Percentiles rank a stretch among this genome's conserved stretches.
Evolutionary conservation across 2,329 filamentous ascomycete genomes (phyloP).

Genomic region (Pseudogymnoascus sp.): DNA sequence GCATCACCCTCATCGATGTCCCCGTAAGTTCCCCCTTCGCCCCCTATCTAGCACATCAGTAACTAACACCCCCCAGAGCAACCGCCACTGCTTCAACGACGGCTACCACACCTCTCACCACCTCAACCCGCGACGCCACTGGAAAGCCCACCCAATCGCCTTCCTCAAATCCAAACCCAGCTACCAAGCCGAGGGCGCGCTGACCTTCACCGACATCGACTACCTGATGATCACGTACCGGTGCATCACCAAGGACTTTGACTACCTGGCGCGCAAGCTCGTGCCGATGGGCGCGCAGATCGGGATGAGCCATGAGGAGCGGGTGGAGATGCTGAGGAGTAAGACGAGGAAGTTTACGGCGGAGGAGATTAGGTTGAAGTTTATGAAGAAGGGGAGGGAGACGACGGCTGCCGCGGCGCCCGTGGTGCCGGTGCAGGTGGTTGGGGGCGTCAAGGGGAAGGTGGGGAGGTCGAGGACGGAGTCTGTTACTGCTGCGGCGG

Average conservation of each 20-base stretch:
- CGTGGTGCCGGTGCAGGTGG: background rate
- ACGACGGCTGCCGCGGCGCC: background rate
- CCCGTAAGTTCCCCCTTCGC: conserved; percentile 44
- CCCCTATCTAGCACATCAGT: background rate
- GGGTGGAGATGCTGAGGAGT: conserved; percentile 51
- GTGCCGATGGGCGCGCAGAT: conserved; percentile 69
- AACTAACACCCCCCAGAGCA: conserved; percentile 45
- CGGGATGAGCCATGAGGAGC: conserved; percentile 53
- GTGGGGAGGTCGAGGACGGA: background rate
- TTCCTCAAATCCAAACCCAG: conserved; percentile 61
- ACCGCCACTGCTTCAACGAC: conserved; percentile 75
- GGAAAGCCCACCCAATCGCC: conserved; percentile 68
- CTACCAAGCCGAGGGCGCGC: conserved; percentile 57
- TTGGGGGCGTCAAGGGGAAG: background rate
- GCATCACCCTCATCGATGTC: conserved; percentile 72
- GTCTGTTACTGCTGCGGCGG: background rate
- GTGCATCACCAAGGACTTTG: conserved; percentile 63
- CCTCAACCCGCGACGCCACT: conserved; percentile 68
- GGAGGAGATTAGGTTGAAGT: conserved; percentile 54
- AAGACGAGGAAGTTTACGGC: conserved; percentile 60
- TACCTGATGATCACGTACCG: conserved; percentile 67
- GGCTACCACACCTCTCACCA: conserved; percentile 78
- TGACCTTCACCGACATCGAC: conserved; percentile 75
- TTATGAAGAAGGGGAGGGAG: conserved; percentile 21
- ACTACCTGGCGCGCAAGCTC: conserved; percentile 57